Conservation (phyloP, 176 grass and related monocot species). For the Puccinellia tenuiflora region DNA sequence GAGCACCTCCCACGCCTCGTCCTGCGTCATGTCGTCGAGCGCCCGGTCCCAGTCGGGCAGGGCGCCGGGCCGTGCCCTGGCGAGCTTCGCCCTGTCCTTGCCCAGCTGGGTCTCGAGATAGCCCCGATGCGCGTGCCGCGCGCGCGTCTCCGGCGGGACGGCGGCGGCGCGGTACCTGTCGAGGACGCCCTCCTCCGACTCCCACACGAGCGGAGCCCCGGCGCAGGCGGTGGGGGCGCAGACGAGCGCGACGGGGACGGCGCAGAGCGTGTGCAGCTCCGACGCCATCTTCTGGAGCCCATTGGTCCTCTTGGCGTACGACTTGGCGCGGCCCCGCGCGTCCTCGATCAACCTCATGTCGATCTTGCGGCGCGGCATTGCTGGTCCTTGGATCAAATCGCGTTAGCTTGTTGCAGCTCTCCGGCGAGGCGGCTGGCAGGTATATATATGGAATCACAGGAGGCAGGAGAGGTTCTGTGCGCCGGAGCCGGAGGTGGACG, state of each 20-base stretch:
- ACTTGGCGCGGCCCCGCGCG: background rate
- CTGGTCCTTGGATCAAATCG: background rate
- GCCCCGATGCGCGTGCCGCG: too few relatives aligned
- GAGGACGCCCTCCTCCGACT: too few relatives aligned
- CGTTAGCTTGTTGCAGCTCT: background rate
- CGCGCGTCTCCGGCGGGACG: too few relatives aligned
- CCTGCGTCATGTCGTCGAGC: too few relatives aligned
- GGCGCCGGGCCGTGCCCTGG: too few relatives aligned
- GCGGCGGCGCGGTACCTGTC: too few relatives aligned
- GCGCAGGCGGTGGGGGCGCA: background rate
- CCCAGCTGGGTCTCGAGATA: too few relatives aligned
- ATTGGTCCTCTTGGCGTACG: background rate
- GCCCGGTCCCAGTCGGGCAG: too few relatives aligned
- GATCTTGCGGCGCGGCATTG: background rate
- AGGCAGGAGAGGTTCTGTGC: too few relatives aligned
- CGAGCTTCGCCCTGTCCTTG: too few relatives aligned
- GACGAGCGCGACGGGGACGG: conserved; percentile 26
- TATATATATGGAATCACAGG: background rate
- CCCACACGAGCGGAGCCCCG: background rate
- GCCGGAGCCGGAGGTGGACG: background rate
- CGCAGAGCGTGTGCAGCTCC: conserved; percentile 23
- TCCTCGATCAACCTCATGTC: background rate
- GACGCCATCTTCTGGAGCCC: conserved; percentile 3
- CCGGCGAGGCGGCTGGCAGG: background rate
- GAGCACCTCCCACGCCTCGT: too few relatives aligned